phyloP scores from a whole-genome alignment of 1,284 basidiomycete genomes.

The Cryptococcus maquisensis region DNA sequence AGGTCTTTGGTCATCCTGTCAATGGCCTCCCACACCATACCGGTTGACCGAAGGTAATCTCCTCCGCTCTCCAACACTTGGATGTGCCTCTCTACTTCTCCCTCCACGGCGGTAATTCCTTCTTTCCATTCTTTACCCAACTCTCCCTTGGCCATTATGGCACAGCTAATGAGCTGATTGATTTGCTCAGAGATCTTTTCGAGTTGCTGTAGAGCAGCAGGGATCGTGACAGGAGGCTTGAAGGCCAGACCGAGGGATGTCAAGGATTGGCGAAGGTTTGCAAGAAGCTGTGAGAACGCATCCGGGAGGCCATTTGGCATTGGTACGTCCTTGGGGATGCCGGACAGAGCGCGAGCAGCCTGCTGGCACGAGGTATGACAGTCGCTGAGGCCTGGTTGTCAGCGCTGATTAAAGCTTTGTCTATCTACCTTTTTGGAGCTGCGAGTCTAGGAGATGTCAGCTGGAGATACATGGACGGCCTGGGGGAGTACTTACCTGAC shows the following conservation, averaged over 20 bases:
- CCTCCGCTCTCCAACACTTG: slow-evolving; percentile 17
- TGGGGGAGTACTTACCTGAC: not conserved
- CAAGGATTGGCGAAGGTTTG: slow-evolving; percentile 20
- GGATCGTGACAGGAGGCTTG: slow-evolving; percentile 39
- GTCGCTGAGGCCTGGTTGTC: slow-evolving; percentile 1
- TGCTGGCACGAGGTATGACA: not conserved
- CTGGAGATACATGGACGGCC: not conserved
- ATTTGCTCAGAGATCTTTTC: slow-evolving; percentile 32
- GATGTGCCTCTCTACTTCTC: slow-evolving; percentile 23
- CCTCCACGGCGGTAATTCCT: slow-evolving; percentile 22
- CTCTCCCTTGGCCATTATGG: slow-evolving; percentile 17
- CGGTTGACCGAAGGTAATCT: slow-evolving; percentile 38
- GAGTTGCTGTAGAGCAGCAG: slow-evolving; percentile 30
- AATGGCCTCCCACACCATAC: slow-evolving; percentile 39
- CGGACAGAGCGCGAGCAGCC: slow-evolving; percentile 3
- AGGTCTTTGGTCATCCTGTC: slow-evolving; percentile 21
- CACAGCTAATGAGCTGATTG: slow-evolving; percentile 30
- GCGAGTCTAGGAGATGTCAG: slow-evolving; percentile 5
- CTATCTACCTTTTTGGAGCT: slow-evolving; percentile 7
- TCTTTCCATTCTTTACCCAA: slow-evolving; percentile 34
- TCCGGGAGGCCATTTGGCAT: slow-evolving; percentile 10
- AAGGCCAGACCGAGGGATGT: slow-evolving; percentile 38
- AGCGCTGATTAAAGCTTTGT: not conserved
- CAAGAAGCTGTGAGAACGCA: slow-evolving; percentile 21
- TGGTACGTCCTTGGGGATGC: not conserved